These are phyloP conservation scores for Cladosporium sp. DNA, from an alignment of 2,329 filamentous ascomycete genomes.

Conservation along the genomic window DNA sequence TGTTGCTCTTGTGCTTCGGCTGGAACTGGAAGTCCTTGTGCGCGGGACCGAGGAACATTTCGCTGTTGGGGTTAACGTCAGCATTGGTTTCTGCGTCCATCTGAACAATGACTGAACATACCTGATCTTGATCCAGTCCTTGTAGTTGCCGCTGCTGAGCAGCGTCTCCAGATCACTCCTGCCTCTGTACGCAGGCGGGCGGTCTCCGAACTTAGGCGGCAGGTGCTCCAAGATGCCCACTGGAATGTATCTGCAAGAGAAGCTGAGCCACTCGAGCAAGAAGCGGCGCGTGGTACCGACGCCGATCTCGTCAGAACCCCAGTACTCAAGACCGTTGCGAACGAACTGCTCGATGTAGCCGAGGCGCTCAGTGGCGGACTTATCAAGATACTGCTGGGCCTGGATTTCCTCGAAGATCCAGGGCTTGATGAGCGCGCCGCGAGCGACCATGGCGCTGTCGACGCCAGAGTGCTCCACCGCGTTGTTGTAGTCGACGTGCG, in stretches of 20 bases:
- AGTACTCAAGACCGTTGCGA: constrained; percentile 83
- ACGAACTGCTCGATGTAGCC: constrained; percentile 82
- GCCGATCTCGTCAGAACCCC: constrained; percentile 93
- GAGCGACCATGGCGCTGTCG: constrained; percentile 94
- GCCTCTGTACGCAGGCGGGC: constrained; percentile 76
- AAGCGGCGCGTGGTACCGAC: constrained; percentile 87
- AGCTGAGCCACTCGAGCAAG: constrained; percentile 92
- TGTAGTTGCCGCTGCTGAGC: constrained; percentile 82
- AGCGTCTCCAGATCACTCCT: constrained; percentile 91
- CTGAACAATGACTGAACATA: constrained; percentile 44
- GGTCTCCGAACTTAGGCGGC: constrained; percentile 81
- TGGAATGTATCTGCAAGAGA: constrained; percentile 85
- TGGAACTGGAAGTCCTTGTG: constrained; percentile 89
- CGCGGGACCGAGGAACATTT: constrained; percentile 94
- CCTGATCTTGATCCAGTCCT: constrained; percentile 99
- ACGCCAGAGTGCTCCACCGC: constrained; percentile 72
- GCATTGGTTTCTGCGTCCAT: background rate
- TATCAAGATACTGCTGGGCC: constrained; percentile 88
- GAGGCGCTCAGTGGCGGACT: constrained; percentile 81
- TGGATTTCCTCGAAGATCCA: constrained; percentile 98
- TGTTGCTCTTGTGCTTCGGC: constrained; percentile 95
- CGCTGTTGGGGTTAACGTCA: constrained; percentile 47
- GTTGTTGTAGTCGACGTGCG: constrained; percentile 77
- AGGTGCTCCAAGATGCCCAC: constrained; percentile 81
- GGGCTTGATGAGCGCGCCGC: constrained; percentile 91